Percentiles rank a stretch among this genome's conserved stretches.
phyloP scores from a whole-genome alignment of 2,329 filamentous ascomycete genomes.

The Drechslerella coelobrocha region DNA sequence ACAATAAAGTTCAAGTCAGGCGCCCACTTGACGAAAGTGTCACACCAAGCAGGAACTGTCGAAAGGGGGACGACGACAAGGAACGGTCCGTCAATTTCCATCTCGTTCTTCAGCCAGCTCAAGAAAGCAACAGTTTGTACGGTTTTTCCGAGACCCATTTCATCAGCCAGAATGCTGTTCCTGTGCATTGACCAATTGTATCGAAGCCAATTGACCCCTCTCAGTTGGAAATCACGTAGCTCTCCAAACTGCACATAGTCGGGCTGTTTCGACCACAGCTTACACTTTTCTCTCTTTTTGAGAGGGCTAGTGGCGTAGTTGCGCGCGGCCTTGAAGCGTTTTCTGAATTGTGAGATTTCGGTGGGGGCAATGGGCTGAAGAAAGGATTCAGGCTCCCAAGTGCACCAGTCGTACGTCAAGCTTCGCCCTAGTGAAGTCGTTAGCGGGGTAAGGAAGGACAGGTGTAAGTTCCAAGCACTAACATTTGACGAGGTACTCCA shows the following conservation, averaged over 20 bases:
- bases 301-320: constrained; percentile 34
- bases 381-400: constrained; percentile 66
- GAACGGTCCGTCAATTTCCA: constrained; percentile 90
- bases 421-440: constrained; percentile 68
- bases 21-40: constrained; percentile 96
- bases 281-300: constrained; percentile 40
- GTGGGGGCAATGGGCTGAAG: constrained; percentile 21
- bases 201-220: constrained; percentile 90
- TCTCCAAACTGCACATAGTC: constrained; percentile 83
- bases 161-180: constrained; percentile 96
- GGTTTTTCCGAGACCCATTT: constrained; percentile 98
- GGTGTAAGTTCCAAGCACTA: constrained; percentile 54
- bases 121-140: constrained; percentile 97
- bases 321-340: constrained; percentile 22
- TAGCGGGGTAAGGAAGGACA: constrained; percentile 42
- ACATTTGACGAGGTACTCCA: constrained; percentile 95
- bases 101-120: constrained; percentile 88
- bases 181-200: constrained; percentile 94
- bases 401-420: constrained; percentile 89
- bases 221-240: constrained; percentile 90
- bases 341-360: constrained; percentile 42
- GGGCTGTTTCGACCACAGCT: constrained; percentile 67
- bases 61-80: constrained; percentile 96
- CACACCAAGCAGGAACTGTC: constrained; percentile 96
- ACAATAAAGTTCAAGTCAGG: constrained; percentile 97